Evolutionary conservation across 192 early-diverging fungal species (phyloP).

Genomic region (Tieghemiomyces parasiticus): DNA sequence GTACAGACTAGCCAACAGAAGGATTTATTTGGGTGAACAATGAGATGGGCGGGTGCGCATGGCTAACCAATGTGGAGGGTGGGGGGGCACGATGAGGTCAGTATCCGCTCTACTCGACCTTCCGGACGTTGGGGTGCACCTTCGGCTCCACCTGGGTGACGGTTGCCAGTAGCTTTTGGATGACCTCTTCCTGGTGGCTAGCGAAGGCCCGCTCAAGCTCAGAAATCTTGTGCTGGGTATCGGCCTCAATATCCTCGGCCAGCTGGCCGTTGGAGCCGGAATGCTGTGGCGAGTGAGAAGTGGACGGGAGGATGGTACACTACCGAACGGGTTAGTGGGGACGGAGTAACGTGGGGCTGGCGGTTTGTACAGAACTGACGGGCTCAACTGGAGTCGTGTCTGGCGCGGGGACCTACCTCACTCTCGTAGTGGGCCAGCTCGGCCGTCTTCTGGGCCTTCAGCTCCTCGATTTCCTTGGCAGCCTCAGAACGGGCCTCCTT

Average conservation of each 20-base stretch:
- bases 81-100: too few relatives aligned
- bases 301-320: constrained; percentile 4
- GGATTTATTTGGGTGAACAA: too few relatives aligned
- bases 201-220: constrained; percentile 41
- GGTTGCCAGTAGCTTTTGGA: constrained; percentile 47
- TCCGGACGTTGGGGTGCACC: constrained; percentile 31
- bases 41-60: too few relatives aligned
- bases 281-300: constrained; percentile 32
- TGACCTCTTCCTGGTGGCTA: constrained; percentile 46
- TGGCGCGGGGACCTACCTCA: constrained; percentile 13
- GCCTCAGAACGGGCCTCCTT: constrained; percentile 95
- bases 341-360: too few relatives aligned
- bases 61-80: too few relatives aligned
- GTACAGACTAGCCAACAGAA: too few relatives aligned
- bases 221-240: constrained; percentile 52
- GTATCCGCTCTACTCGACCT: background rate
- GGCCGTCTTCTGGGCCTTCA: constrained; percentile 70
- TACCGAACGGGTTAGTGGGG: background rate
- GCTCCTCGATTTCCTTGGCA: constrained; percentile 72
- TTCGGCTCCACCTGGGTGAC: constrained; percentile 52
- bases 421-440: constrained; percentile 33
- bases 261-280: constrained; percentile 51
- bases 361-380: too few relatives aligned
- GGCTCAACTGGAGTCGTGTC: too few relatives aligned
- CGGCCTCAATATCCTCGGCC: constrained; percentile 37